Percentiles rank a stretch among this genome's conserved stretches.
These are phyloP conservation scores for Nigrospora oryzae DNA, from an alignment of 2,329 filamentous ascomycete species.

Conservation along the genomic window DNA sequence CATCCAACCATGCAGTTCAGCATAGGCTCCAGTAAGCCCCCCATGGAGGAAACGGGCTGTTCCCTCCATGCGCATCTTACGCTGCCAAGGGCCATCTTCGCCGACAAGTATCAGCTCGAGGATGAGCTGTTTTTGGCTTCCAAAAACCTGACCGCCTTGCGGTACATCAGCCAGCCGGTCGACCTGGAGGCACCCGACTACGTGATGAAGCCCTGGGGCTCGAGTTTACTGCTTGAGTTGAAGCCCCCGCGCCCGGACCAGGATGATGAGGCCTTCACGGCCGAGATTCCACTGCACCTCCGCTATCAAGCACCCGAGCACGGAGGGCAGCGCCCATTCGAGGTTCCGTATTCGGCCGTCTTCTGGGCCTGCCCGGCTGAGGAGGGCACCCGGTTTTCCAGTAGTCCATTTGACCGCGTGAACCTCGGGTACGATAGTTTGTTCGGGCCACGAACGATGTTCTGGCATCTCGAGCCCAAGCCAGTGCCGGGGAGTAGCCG, in stretches of 20 bases:
- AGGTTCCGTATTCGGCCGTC: constrained; percentile 72
- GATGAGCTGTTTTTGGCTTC: constrained; percentile 71
- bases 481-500: constrained; percentile 19
- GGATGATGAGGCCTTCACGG: constrained; percentile 45
- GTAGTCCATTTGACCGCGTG: constrained; percentile 78
- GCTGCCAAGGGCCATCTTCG: constrained; percentile 72
- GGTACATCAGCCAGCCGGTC: constrained; percentile 64
- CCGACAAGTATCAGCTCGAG: constrained; percentile 77
- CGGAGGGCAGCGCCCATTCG: constrained; percentile 42
- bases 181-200: constrained; percentile 90
- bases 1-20: constrained; percentile 72
- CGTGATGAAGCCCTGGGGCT: constrained; percentile 69
- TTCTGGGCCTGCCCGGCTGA: constrained; percentile 83
- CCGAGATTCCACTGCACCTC: constrained; percentile 73
- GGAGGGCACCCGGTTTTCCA: constrained; percentile 57
- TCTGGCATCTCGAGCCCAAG: constrained; percentile 67
- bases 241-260: constrained; percentile 35
- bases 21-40: constrained; percentile 44
- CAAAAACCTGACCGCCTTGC: constrained; percentile 65
- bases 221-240: constrained; percentile 67
- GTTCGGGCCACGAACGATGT: constrained; percentile 69
- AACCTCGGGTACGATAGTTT: constrained; percentile 79
- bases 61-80: constrained; percentile 73
- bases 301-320: constrained; percentile 64
- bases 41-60: constrained; percentile 51